Base-by-base conservation (phyloP, 805 yeast species). In the Starmerella stellata region DNA sequence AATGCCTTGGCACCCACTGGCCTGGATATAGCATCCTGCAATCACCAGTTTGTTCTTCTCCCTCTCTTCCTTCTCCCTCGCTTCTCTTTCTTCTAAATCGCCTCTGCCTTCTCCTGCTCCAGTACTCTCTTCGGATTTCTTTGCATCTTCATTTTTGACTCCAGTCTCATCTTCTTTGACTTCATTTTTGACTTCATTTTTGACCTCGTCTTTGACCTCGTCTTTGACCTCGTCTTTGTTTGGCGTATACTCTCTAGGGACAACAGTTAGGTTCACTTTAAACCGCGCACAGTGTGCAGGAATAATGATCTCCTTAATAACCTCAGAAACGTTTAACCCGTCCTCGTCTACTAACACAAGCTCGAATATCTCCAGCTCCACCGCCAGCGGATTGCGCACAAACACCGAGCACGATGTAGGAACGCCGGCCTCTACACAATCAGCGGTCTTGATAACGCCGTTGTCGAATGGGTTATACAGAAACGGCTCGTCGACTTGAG, bases 321-420 rank as follows among this genome's bases (percentile, higher is more conserved):
- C 30, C 5, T 50, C 47, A 4, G 53, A 46, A 2, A 55, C 40
- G 4, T n/a, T 19, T 14, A 25, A 16, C 16, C 44, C 43, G 5
- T 44, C 50, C 3, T 44, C 44, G 18, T 52, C 42, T 4, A 56
- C 48, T 8, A 59, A 42, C 4, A 36, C 32, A 20, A 56, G 36
- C 36, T 57, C 53, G 16, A 63, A 61, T 4, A 85, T 58, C 29
- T 70, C 74, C 13, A 85, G 59, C 31, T 76, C 81, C 55, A 80
- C 81, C 4, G 70, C 69, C 58, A 72, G 81, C 7, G 94, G 93
- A 53, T 87, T 87, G 51, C 78, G 83, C 7, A 85, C 50, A 3
- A 63, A 59, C 2, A 80, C 59, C 4, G 61, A 53, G 15, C 78
- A 60, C 40, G 72, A 77, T 11, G 70, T 68, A 4, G 68, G 61